Evolutionary conservation across 2,329 filamentous ascomycete species (phyloP).

Genomic region (Monilinia vaccinii-corymbosi): DNA sequence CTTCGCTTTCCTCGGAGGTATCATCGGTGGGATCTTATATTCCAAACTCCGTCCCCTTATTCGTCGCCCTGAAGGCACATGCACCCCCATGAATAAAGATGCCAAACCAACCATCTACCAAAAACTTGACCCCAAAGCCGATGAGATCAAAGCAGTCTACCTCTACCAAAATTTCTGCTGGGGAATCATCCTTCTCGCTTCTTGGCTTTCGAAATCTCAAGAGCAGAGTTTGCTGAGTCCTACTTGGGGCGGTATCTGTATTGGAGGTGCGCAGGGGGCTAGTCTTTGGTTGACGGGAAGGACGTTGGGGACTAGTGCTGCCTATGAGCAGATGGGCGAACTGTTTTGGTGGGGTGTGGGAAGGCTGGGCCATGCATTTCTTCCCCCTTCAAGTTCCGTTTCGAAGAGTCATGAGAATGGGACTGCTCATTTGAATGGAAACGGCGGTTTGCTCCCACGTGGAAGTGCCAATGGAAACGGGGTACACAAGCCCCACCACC

Average conservation of each 20-base stretch:
- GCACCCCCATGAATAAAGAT: not conserved
- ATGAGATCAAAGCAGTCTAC: constrained; percentile 8
- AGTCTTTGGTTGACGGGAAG: constrained; percentile 44
- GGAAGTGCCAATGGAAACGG: not conserved
- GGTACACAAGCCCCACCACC: not conserved
- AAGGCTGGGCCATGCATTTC: not conserved
- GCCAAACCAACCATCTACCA: constrained; percentile 20
- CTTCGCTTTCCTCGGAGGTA: constrained; percentile 44
- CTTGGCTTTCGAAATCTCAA: constrained; percentile 5
- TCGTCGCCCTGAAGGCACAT: not conserved
- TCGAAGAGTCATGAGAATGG: not conserved
- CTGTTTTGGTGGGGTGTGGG: constrained; percentile 36
- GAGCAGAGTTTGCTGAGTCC: constrained; percentile 13
- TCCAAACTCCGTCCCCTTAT: constrained; percentile 22
- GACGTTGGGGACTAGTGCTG: constrained; percentile 51
- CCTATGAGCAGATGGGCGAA: constrained; percentile 52
- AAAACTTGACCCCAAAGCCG: constrained; percentile 1
- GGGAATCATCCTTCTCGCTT: constrained; percentile 8
- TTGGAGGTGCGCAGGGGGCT: constrained; percentile 48
- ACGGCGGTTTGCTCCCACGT: not conserved
- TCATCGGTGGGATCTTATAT: constrained; percentile 44
- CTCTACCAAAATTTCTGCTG: constrained; percentile 19
- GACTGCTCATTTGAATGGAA: not conserved
- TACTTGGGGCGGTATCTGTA: constrained; percentile 45
- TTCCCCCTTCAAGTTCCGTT: not conserved